phyloP scores from a whole-genome alignment of 1,284 basidiomycete genomes.

The Takashimella koratensis region DNA sequence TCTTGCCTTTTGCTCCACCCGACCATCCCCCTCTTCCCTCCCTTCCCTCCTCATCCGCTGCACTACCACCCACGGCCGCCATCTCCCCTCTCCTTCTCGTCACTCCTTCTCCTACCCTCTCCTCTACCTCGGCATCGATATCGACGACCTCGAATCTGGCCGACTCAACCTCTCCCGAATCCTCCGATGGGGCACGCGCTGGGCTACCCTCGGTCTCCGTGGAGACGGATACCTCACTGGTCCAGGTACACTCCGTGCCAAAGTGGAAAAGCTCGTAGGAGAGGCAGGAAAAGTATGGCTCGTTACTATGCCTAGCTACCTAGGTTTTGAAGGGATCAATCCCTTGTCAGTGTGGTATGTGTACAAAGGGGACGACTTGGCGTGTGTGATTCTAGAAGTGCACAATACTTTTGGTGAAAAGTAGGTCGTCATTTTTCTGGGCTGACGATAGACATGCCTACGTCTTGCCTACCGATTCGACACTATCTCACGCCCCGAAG shows the following conservation, averaged over 20 bases:
- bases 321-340: conserved; percentile 70
- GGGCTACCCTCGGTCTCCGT: conserved; percentile 53
- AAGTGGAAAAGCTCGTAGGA: conserved; percentile 18
- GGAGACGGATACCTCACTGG: conserved; percentile 56
- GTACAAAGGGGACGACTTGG: conserved; percentile 53
- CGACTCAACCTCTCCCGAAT: conserved; percentile 52
- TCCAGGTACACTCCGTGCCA: conserved; percentile 32
- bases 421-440: conserved; percentile 50
- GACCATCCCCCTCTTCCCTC: background rate
- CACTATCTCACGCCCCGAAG: conserved; percentile 8
- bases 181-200: background rate
- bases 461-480: conserved; percentile 16
- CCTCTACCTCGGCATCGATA: conserved; percentile 59
- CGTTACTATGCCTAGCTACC: conserved; percentile 68
- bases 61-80: conserved; percentile 35
- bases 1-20: too few species aligned
- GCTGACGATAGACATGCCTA: conserved; percentile 22
- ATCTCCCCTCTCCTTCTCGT: conserved; percentile 55
- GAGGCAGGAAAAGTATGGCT: conserved; percentile 60
- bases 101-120: conserved; percentile 66
- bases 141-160: conserved; percentile 58
- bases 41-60: background rate
- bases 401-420: conserved; percentile 75
- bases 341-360: conserved; percentile 71
- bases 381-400: conserved; percentile 64